These are phyloP conservation scores for Camellia sinensis DNA, from an alignment of 148 eudicot species.

Conservation along the genomic window DNA sequence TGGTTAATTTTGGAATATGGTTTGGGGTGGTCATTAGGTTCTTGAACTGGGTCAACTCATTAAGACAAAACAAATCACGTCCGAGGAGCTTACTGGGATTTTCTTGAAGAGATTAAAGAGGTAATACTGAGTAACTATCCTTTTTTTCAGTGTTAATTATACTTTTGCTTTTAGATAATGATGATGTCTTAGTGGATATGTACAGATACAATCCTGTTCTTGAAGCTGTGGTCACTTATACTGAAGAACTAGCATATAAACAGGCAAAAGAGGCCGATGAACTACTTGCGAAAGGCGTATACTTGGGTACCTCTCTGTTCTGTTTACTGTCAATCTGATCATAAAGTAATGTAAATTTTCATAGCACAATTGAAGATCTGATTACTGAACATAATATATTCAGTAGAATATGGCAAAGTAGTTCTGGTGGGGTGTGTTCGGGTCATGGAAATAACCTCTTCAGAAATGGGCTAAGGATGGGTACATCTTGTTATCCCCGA, in stretches of 20 bases:
- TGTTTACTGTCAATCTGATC: background rate
- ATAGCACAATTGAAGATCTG: background rate
- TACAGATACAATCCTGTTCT: conserved; percentile 67
- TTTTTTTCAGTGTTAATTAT: background rate
- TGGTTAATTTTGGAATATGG: background rate
- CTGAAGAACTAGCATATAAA: conserved; percentile 81
- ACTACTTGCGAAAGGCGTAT: conserved; percentile 55
- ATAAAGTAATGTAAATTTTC: background rate
- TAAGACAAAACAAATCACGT: conserved; percentile 61
- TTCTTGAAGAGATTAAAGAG: conserved; percentile 79
- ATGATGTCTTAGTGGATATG: background rate
- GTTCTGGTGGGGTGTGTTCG: no score
- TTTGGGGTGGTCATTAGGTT: conserved; percentile 41
- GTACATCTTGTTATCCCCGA: no score
- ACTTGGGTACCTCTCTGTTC: conserved; percentile 45
- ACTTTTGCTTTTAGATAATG: background rate
- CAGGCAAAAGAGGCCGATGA: conserved; percentile 85
- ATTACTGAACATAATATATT: background rate
- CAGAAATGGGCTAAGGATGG: no score
- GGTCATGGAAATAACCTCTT: no score
- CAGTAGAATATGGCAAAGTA: background rate
- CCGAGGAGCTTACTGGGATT: conserved; percentile 72
- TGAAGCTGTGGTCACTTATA: conserved; percentile 78
- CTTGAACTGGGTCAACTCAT: conserved; percentile 87
- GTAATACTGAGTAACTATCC: conserved; percentile 18